These are phyloP conservation scores for Sarcomyxa edulis DNA, from an alignment of 768 basidiomycete species.

Conservation along the genomic window DNA sequence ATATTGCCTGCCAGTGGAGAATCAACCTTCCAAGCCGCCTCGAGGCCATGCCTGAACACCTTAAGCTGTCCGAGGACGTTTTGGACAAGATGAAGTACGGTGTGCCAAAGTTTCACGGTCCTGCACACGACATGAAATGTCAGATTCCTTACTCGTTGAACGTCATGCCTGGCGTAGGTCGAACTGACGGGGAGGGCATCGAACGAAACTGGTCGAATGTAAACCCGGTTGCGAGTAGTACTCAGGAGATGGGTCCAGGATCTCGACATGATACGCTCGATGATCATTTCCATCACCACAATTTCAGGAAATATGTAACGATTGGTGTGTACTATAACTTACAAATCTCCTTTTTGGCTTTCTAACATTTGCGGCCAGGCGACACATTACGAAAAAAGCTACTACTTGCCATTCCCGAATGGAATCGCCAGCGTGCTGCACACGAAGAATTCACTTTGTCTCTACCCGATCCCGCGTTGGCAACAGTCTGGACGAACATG, in stretches of 20 bases:
- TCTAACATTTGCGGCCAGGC: conserved; percentile 6
- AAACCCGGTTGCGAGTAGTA: conserved; percentile 5
- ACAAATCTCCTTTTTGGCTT: too few species aligned
- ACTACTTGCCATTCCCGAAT: conserved; percentile 3
- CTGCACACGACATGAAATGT: conserved; percentile 11
- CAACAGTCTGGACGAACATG: conserved; percentile 9
- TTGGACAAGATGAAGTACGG: conserved; percentile 21
- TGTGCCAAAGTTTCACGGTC: conserved; percentile 17
- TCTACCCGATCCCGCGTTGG: not conserved
- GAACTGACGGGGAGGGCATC: conserved; percentile 27
- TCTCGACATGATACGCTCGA: conserved; percentile 13
- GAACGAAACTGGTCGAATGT: conserved; percentile 5
- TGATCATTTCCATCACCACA: conserved; percentile 8
- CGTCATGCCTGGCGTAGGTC: conserved; percentile 13
- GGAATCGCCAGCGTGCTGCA: conserved; percentile 1
- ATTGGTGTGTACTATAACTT: conserved; percentile 9
- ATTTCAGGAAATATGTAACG: conserved; percentile 8
- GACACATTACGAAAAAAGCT: conserved; percentile 6
- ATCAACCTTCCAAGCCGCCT: conserved; percentile 13
- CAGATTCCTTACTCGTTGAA: conserved; percentile 21
- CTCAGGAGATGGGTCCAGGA: conserved; percentile 14
- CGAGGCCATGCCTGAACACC: conserved; percentile 5
- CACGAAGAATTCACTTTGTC: conserved; percentile 1
- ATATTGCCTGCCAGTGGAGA: conserved; percentile 27
- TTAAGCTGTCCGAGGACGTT: conserved; percentile 22